Base-by-base conservation (phyloP, 2,329 filamentous ascomycete genomes). In the Fusarium piperis region DNA sequence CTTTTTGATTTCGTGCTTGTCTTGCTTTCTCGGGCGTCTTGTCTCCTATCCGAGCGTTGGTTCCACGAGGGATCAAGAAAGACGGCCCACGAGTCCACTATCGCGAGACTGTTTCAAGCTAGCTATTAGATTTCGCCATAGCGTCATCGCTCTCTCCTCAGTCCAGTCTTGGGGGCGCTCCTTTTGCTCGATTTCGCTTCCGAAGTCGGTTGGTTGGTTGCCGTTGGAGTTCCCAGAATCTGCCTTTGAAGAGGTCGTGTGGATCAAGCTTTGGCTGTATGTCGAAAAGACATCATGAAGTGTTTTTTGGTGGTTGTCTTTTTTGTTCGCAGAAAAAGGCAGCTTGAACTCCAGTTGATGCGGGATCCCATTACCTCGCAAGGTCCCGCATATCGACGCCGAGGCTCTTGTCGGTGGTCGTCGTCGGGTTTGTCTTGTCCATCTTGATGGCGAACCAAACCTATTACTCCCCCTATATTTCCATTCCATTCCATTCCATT, bases 61-160 rank as follows among this genome's bases (percentile, higher is more conserved):
- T 68, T 76, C 71, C 72, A 65, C 73, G 73, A 73, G 60, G 71
- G 71, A 75, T 64, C 61, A 72, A 68, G 64, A 68, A 69, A 58
- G 70, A 62, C 65, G 66, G 65, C 71, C 71, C 64, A 75, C 72
- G 71, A 76, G 71, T 74, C 75, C 75, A 77, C 75, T 76, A 76
- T 74, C 68, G 74, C 65, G 74, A 78, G 76, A 78, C 76, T 77
- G 71, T 79, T 78, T 76, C 77, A 78, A 79, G 77, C 77, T 78
- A 77, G 77, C 77, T 78, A 78, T 79, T 78, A 77, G 76, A 78
- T 78, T 79, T 79, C 77, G 76, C 77, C 74, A 78, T 79, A 78
- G 77, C 77, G 73, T 79, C 74, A 75, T 78, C 76, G 77, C 77
- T 79, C 77, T 78, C 73, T 58, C 76, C 75, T 77, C 72, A 75